A percentile compares a stretch with the other conserved stretches of the same genome.
Conservation (phyloP, 306 rosid species). For the Potentilla sterilis region DNA sequence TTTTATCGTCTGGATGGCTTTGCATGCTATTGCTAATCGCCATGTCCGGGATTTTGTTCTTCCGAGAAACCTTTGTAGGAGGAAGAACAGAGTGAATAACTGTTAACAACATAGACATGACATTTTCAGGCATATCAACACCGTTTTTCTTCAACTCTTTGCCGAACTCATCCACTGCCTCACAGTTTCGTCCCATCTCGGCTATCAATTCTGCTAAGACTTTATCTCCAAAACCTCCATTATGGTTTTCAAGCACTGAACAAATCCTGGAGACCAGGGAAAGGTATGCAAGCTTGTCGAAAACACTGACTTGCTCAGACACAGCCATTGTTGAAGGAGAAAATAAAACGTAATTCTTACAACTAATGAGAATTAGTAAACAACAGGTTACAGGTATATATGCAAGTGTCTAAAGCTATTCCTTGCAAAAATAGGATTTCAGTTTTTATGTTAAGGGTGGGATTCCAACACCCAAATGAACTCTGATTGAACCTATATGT, state of each 20-base stretch:
- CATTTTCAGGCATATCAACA: slow-evolving; percentile 67
- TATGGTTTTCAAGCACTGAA: slow-evolving; percentile 69
- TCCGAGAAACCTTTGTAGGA: slow-evolving; percentile 33
- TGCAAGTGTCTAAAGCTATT: background rate
- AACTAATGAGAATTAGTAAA: no score
- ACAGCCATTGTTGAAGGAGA: slow-evolving; percentile 34
- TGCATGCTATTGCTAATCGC: background rate
- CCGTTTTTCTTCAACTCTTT: slow-evolving; percentile 63
- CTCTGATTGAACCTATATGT: background rate
- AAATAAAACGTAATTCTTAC: background rate
- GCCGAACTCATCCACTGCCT: slow-evolving; percentile 59
- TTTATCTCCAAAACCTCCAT: slow-evolving; percentile 69
- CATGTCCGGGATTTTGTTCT: background rate
- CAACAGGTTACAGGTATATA: background rate
- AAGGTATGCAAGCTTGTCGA: slow-evolving; percentile 67
- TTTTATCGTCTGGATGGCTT: slow-evolving; percentile 18
- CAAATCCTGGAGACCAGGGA: slow-evolving; percentile 79
- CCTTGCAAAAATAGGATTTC: background rate
- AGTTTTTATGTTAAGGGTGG: background rate
- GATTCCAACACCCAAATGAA: background rate
- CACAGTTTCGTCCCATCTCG: slow-evolving; percentile 56
- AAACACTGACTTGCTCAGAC: slow-evolving; percentile 32
- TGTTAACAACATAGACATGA: slow-evolving; percentile 56
- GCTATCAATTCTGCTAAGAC: slow-evolving; percentile 74
- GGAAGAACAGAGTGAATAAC: slow-evolving; percentile 73